Evolutionary conservation across 2,329 filamentous ascomycete species (phyloP), one percentile per base, ranked within the genome.

Genomic region (Emergomyces orientalis): DNA sequence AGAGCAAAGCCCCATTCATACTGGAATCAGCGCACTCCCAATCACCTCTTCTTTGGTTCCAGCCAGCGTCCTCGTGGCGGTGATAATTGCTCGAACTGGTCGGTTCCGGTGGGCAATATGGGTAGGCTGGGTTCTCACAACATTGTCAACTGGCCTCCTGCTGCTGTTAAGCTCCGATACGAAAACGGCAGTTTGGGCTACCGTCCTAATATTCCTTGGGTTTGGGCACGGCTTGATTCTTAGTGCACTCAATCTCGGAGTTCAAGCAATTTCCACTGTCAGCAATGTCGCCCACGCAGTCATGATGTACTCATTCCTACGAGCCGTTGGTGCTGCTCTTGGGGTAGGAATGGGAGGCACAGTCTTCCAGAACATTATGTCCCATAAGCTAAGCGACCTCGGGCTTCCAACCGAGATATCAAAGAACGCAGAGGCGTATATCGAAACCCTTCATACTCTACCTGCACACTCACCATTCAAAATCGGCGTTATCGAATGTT

Each of bases 81-180:
- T 80, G 0, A 84, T 84, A 9, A 60, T 65, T 45, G 59, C 43
- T 43, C 49, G 30, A 32, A 52, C 43, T 19, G 58, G 64, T 39
- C 76, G 74, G 47, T 89, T 88, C 71, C 79, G 84, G 66, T 84
- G 80, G 79, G 79, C 82, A 0, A 76, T 86, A 62, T 85, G 84
- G 79, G 63, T 68, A 1, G 87, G 87, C 34, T 90, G 87, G 87
- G 65, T 73, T 1, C 68, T 87, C 3, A 79, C 82, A 1, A 85
- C 82, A 0, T 67, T 86, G 1, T 85, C 86, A 2, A 75, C 81
- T 8, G 87, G 87, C 81, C 3, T 76, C 13, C 64, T 75, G 47
- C 69, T 68, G 30, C 66, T 73, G 22, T 69, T 74, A 39, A 68
- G 70, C 11, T 60, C 32, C 22, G 47, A 80, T 6, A 86, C 84